phyloP scores from a whole-genome alignment of 331 rosid species.

The Cucumis variabilis region DNA sequence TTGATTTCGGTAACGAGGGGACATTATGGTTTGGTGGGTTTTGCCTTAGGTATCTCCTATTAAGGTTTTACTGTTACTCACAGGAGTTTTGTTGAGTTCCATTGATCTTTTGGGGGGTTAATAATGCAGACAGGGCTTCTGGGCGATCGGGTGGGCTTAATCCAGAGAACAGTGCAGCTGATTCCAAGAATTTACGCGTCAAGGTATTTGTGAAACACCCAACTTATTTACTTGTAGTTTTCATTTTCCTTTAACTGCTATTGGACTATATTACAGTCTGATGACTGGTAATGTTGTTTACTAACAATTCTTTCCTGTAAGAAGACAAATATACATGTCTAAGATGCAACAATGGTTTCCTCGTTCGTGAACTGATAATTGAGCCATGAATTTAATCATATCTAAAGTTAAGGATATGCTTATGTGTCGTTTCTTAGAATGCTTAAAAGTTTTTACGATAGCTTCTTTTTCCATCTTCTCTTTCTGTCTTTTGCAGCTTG shows the following conservation, averaged over 20 bases:
- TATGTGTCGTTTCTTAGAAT: background rate
- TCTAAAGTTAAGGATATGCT: background rate
- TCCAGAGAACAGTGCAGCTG: conserved; percentile 71
- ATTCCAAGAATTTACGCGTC: conserved; percentile 88
- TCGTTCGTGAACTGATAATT: background rate
- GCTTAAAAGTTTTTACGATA: conserved; percentile 7
- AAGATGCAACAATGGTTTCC: background rate
- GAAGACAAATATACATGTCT: background rate
- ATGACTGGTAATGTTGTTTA: background rate
- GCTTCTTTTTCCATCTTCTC: conserved; percentile 37
- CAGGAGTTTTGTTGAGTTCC: background rate
- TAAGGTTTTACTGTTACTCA: background rate
- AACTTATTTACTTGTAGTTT: background rate
- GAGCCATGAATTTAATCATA: background rate
- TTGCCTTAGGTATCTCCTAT: no score
- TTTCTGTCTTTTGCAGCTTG: conserved; percentile 71
- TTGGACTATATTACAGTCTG: background rate
- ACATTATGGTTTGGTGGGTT: no score
- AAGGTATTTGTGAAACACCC: conserved; percentile 58
- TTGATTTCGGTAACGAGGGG: background rate
- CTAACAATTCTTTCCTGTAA: background rate
- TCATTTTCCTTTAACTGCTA: background rate
- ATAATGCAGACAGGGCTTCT: conserved; percentile 69
- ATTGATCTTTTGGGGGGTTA: conserved; percentile 36
- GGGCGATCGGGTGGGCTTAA: conserved; percentile 64